Conservation (phyloP, 164 flowering plant genomes). For the Stephania japonica region DNA sequence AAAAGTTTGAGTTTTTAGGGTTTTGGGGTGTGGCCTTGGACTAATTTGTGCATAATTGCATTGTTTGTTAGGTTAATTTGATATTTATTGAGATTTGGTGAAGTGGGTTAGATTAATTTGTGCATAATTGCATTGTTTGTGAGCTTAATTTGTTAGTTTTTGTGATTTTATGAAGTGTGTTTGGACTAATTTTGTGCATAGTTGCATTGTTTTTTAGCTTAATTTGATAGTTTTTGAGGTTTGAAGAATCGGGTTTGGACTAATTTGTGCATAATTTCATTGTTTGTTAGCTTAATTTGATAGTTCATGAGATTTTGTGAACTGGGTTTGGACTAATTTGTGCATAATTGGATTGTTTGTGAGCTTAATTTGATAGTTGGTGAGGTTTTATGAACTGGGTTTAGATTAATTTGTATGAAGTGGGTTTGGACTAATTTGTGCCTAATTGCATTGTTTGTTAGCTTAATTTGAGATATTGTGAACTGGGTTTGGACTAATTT, state of each 20-base stretch:
- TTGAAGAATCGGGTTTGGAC: too few species aligned
- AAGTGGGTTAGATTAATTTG: neutral
- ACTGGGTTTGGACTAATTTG: neutral
- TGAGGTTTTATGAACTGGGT: neutral
- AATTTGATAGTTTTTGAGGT: too few species aligned
- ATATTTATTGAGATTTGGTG: neutral
- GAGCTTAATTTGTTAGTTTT: neutral
- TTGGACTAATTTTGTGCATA: neutral
- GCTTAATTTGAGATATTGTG: neutral
- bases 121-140: neutral
- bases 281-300: neutral
- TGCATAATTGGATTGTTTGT: too few species aligned
- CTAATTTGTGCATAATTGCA: neutral
- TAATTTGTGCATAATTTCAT: too few species aligned
- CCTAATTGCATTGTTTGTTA: neutral
- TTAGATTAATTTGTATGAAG: neutral
- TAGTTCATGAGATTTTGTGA: neutral
- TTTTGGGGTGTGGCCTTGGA: slow-evolving; percentile 2
- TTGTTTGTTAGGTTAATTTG: neutral
- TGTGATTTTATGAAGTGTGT: neutral
- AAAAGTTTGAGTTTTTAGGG: too few species aligned
- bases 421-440: neutral
- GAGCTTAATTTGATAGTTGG: too few species aligned
- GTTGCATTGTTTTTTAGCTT: too few species aligned
- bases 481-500: neutral